Evolutionary conservation across 2,329 filamentous ascomycete species (phyloP).

Genomic region (Alternaria metachromatica): DNA sequence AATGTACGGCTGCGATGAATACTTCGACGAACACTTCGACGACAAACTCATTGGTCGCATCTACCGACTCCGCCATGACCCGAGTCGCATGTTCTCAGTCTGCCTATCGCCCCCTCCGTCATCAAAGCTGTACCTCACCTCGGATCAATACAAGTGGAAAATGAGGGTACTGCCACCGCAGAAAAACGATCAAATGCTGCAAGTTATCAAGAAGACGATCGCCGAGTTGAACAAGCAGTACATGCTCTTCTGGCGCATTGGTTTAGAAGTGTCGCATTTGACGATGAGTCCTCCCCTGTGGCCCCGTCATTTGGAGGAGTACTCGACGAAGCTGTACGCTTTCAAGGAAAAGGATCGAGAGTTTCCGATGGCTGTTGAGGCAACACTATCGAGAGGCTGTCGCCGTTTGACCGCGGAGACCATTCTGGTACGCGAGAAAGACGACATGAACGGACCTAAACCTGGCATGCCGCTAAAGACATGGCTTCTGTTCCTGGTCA

Average conservation of each 20-base stretch:
- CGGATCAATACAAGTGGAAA: neutral
- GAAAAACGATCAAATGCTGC: neutral
- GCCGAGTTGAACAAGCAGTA: neutral
- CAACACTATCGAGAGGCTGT: neutral
- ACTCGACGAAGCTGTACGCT: neutral
- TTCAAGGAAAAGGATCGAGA: neutral
- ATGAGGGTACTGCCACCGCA: neutral
- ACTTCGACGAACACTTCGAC: neutral
- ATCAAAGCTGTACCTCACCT: neutral
- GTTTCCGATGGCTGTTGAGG: neutral
- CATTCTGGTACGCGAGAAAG: neutral
- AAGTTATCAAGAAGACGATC: neutral
- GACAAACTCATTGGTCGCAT: neutral
- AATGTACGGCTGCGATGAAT: neutral
- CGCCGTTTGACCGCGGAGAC: neutral
- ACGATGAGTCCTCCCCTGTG: neutral
- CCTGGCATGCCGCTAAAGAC: neutral
- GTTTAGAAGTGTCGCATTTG: neutral
- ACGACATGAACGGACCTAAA: neutral
- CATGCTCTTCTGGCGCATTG: neutral
- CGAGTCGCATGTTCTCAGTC: neutral
- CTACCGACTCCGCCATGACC: neutral
- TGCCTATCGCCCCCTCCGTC: neutral
- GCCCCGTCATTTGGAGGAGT: neutral
- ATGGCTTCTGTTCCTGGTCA: neutral